These are phyloP conservation scores for Yarrowia deformans DNA, from an alignment of 805 yeast genomes.

Conservation along the genomic window DNA sequence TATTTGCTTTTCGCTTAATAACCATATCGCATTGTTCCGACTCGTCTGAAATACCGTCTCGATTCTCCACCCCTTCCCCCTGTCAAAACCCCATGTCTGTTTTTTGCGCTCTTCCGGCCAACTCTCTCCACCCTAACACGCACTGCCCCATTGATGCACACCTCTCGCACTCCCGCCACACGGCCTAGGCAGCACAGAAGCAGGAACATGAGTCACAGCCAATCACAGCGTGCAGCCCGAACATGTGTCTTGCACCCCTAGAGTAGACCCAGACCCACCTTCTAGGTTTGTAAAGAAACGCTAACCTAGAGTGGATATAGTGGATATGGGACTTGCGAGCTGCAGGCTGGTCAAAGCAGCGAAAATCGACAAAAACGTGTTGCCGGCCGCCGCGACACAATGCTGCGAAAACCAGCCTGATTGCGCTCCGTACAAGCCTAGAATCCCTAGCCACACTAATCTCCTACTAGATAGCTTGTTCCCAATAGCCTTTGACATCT, in stretches of 20 bases:
- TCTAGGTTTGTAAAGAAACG: conserved; percentile 4
- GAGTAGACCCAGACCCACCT: background rate
- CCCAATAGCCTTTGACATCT: conserved; percentile 1
- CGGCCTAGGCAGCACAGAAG: conserved; percentile 10
- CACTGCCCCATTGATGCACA: conserved; percentile 3
- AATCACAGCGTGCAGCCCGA: conserved; percentile 23
- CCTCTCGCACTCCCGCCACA: conserved; percentile 25
- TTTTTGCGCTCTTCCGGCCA: too few relatives aligned
- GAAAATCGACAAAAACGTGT: too few relatives aligned
- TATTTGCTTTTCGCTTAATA: too few relatives aligned
- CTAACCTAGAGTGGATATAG: conserved; percentile 2
- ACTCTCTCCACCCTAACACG: too few relatives aligned
- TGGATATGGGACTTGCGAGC: background rate
- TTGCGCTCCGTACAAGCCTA: too few relatives aligned
- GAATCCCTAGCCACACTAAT: background rate
- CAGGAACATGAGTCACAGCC: conserved; percentile 37
- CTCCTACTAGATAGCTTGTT: background rate
- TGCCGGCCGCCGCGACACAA: too few relatives aligned
- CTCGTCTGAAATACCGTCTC: too few relatives aligned
- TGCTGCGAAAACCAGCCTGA: too few relatives aligned
- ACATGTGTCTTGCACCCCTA: conserved; percentile 38
- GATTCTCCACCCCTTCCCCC: too few relatives aligned
- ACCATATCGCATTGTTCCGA: too few relatives aligned
- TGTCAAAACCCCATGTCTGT: too few relatives aligned
- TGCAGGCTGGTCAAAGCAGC: too few relatives aligned